These are phyloP conservation scores for Beta lomatogona DNA, from an alignment of 179 eudicot genomes.

Conservation along the genomic window DNA sequence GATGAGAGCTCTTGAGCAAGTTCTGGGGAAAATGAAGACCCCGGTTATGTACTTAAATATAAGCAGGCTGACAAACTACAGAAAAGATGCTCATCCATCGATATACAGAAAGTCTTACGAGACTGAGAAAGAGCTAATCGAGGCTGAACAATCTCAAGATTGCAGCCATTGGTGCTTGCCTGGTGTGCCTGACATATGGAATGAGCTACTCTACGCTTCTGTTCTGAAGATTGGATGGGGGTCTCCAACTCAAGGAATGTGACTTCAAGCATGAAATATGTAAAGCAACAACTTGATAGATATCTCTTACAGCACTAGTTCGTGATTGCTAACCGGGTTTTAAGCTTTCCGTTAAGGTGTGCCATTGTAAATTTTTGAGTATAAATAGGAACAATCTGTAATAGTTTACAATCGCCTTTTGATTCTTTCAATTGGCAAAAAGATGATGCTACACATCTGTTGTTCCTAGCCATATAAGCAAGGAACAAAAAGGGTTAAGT, in stretches of 20 bases:
- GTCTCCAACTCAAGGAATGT: slow-evolving; percentile 9
- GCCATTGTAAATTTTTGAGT: neutral
- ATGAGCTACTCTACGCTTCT: slow-evolving; percentile 70
- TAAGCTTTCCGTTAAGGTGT: neutral
- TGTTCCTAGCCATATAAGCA: too few species aligned
- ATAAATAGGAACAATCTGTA: neutral
- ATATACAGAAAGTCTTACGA: slow-evolving; percentile 60
- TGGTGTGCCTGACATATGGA: slow-evolving; percentile 94
- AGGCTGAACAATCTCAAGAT: slow-evolving; percentile 66
- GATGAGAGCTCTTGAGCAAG: slow-evolving; percentile 55
- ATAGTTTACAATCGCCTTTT: too few species aligned
- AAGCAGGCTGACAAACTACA: slow-evolving; percentile 71
- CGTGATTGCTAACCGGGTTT: neutral
- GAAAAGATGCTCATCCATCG: slow-evolving; percentile 93
- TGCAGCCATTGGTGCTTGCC: slow-evolving; percentile 99
- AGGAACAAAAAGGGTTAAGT: too few species aligned
- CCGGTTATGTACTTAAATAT: slow-evolving; percentile 74
- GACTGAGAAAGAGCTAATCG: slow-evolving; percentile 41
- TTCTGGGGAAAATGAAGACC: slow-evolving; percentile 64
- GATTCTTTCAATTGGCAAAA: neutral
- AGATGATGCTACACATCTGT: neutral
- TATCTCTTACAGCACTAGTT: neutral
- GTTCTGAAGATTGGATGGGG: slow-evolving; percentile 45
- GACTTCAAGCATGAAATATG: neutral
- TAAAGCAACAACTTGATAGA: neutral